These are phyloP conservation scores for Grosmannia clavigera DNA, from an alignment of 2,329 filamentous ascomycete genomes.

Conservation along the genomic window DNA sequence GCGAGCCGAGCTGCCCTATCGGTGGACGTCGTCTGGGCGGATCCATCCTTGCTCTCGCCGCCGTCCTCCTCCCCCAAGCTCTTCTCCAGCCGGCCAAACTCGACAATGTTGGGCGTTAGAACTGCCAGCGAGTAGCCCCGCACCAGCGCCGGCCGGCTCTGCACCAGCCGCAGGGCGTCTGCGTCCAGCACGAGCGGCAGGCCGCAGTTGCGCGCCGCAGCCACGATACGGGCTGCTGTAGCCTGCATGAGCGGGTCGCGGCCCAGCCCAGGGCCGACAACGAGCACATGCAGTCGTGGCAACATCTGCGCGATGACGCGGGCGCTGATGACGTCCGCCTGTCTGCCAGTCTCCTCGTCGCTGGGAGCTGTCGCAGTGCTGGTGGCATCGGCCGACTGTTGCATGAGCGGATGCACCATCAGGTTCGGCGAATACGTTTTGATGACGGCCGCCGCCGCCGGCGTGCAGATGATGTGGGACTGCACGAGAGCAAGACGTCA, in stretches of 20 bases:
- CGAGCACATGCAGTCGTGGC: constrained; percentile 76
- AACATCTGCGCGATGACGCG: constrained; percentile 68
- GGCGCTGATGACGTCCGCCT: constrained; percentile 48
- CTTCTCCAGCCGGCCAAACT: constrained; percentile 75
- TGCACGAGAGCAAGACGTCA: constrained; percentile 19
- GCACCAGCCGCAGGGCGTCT: constrained; percentile 71
- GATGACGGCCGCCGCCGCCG: constrained; percentile 74
- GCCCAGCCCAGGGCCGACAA: constrained; percentile 84
- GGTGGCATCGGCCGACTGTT: constrained; percentile 41
- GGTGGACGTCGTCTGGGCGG: constrained; percentile 17
- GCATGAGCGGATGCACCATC: constrained; percentile 96
- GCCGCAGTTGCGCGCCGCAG: constrained; percentile 56
- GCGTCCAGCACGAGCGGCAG: constrained; percentile 86
- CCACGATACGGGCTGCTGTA: constrained; percentile 67
- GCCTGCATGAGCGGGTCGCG: constrained; percentile 84
- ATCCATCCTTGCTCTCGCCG: constrained; percentile 14
- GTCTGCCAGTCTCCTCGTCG: constrained; percentile 27
- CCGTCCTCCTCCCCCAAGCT: constrained; percentile 33
- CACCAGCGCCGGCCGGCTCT: constrained; percentile 63
- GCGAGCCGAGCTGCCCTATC: constrained; percentile 53
- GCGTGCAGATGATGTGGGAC: constrained; percentile 94
- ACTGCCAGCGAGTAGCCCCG: constrained; percentile 74
- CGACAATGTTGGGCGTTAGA: constrained; percentile 87
- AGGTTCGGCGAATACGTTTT: constrained; percentile 97
- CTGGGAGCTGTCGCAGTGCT: constrained; percentile 25